Base-by-base conservation (phyloP, 2,329 filamentous ascomycete genomes). In the Curvularia sp. region DNA sequence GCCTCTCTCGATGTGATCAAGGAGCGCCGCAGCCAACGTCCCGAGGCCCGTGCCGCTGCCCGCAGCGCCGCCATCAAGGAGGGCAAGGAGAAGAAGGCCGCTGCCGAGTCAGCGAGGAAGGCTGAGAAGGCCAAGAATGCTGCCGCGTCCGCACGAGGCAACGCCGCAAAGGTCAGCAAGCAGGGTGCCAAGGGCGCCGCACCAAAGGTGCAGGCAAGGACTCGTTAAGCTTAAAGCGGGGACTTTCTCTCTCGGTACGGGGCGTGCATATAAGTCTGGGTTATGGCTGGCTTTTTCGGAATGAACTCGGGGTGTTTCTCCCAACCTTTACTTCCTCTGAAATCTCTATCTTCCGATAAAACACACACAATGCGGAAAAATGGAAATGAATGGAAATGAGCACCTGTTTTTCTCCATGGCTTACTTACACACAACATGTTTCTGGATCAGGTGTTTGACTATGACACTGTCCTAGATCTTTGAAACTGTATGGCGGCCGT, bases 1-100 rank as follows among this genome's bases (percentile, higher is more conserved):
- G 95, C 95, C 74, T 97, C 95, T 68, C 93, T 99, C 83, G 95
- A 99, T 81, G 93, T 98, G 79, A 98, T 99, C 89, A 98, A 97
- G 90, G 95, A 99, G 89, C 92, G 92, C 85, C 93, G 95, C 79
- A 83, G 87, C 76, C 89, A 92, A 87, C 92, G 95, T 82, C 95
- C 95, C 75, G 95, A 98, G 86, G 94, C 93, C 80, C 93, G 95
- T 81, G 86, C 88, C 76, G 95, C 95, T 77, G 93, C 93, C 79
- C 94, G 95, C 79, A 85, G 86, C 73, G 85, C 89, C 75, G 94
- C 95, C 81, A 93, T 98, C 85, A 94, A 94, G 87, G 93, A 96
- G 81, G 91, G 89, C 85, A 99, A 99, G 91, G 93, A 96, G 82
- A 97, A 98, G 93, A 96, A 96, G 87, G 85, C 89, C 70, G 93